Evolutionary conservation across 495 filamentous ascomycete species (phyloP).

Genomic region (Aspergillus funiculosus): DNA sequence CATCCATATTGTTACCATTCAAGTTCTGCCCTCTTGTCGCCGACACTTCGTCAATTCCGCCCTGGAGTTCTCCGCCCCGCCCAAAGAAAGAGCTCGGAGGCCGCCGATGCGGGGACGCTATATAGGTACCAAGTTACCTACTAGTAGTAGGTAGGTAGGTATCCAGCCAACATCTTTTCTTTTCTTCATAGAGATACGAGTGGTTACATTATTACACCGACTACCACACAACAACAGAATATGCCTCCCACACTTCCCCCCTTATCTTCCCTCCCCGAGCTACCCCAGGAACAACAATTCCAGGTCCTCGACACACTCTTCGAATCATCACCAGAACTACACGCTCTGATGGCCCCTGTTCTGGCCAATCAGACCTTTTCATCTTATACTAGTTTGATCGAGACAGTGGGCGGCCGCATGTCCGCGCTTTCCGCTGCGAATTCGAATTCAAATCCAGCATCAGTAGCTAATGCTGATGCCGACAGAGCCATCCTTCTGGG

Average conservation of each 20-base stretch:
- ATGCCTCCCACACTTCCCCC: constrained; percentile 42
- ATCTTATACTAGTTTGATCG: constrained; percentile 55
- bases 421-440: constrained; percentile 44
- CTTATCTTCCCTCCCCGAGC: constrained; percentile 45
- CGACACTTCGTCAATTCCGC: background rate
- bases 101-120: constrained; percentile 31
- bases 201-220: background rate
- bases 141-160: no score
- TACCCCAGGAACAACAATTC: constrained; percentile 52
- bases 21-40: background rate
- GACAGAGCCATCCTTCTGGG: constrained; percentile 55
- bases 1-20: no score
- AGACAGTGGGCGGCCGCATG: constrained; percentile 51
- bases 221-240: background rate
- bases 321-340: constrained; percentile 73
- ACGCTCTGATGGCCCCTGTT: constrained; percentile 61
- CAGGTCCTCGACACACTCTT: constrained; percentile 77
- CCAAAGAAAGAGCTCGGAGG: constrained; percentile 24
- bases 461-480: no score
- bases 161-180: no score
- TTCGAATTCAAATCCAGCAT: no score
- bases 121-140: no score
- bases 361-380: constrained; percentile 58
- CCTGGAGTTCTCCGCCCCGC: constrained; percentile 22
- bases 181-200: no score